Base-by-base conservation (phyloP, 805 yeast genomes). In the Blastobotrys mokoenaii region DNA sequence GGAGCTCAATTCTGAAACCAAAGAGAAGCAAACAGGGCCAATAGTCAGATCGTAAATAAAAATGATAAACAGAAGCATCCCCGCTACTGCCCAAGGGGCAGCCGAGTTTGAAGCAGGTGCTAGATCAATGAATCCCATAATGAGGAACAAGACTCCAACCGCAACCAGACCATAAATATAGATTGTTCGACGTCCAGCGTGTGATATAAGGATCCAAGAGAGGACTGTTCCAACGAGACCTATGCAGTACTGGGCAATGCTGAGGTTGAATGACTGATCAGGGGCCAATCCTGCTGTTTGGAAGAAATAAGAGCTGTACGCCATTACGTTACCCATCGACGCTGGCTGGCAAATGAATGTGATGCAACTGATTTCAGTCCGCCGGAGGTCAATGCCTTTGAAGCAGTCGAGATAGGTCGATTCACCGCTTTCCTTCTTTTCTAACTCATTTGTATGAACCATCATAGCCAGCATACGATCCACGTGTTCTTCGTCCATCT, bases 281-380 rank as follows among this genome's bases (percentile, higher is more conserved):
- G 45, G 9, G 7, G 14, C 16, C 11, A 50, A 27, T 14, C 53
- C 53, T 4, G 78, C 78, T 51, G 70, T 71, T 35, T 51, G 52
- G 51, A 69, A 72, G 58, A 74, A 74, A 52, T 72, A 73, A 3
- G 77, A 70, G 16, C 76, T 65, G 20, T 42, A 30, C 17, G 37
- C 40, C 25, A 38, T 34, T 15, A 48, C 31, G 7, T 38, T 37
- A 11, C 40, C 18, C 14, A 78, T 78, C 44, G 73, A 66, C 46
- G 67, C 58, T 43, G 65, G 63, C 54, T 73, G 78, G 40, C 64
- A 60, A 43, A 69, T 48, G 71, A 73, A 72, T 10, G 66, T 61
- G 34, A 67, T 37, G 33, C 68, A 57, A 6, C 74, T 67, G 37
- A 75, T 60, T 58, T 72, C 69, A 1, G 82, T 77, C 61, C 82